Conservation (phyloP, 2,329 filamentous ascomycete species). For the Aspergillus transmontanensis region DNA sequence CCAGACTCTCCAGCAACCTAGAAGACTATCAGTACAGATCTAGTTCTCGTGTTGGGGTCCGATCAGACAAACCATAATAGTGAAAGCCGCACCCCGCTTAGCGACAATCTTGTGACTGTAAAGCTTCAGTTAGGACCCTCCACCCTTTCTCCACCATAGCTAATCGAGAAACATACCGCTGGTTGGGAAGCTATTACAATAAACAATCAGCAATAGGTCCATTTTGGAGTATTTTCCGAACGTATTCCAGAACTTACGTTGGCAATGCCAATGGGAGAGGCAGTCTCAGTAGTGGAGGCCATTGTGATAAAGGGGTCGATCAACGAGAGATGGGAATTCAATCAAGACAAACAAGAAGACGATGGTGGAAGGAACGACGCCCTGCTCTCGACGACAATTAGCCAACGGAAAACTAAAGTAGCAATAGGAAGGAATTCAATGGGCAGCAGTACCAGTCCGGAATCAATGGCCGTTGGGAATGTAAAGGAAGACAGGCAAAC, state of each 20-base stretch:
- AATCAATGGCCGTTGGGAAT: slow-evolving; percentile 15
- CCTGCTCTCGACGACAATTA: slow-evolving; percentile 10
- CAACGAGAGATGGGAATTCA: slow-evolving; percentile 15
- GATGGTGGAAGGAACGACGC: slow-evolving; percentile 20
- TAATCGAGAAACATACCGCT: slow-evolving; percentile 57
- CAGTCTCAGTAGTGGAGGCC: slow-evolving; percentile 60
- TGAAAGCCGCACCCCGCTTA: slow-evolving; percentile 93
- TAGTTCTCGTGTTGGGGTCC: background rate
- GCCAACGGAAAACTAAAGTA: slow-evolving; percentile 5
- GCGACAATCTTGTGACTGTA: slow-evolving; percentile 71
- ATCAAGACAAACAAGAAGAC: slow-evolving; percentile 22
- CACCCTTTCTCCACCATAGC: slow-evolving; percentile 12
- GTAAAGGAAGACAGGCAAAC: slow-evolving; percentile 18
- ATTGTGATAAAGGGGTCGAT: slow-evolving; percentile 44
- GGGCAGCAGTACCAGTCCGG: background rate
- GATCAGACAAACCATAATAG: slow-evolving; percentile 79
- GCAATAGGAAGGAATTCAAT: background rate
- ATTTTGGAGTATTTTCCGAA: background rate
- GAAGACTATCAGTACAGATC: slow-evolving; percentile 28
- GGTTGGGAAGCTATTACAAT: slow-evolving; percentile 63
- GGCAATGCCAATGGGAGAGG: slow-evolving; percentile 72
- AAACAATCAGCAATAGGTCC: slow-evolving; percentile 34
- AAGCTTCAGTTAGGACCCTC: slow-evolving; percentile 27
- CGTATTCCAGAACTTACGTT: slow-evolving; percentile 56
- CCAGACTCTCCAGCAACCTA: slow-evolving; percentile 98